A percentile compares a stretch with the other conserved stretches of the same genome.
Evolutionary conservation across 2,329 filamentous ascomycete species (phyloP).

Genomic region (Calonectria ilicicola): DNA sequence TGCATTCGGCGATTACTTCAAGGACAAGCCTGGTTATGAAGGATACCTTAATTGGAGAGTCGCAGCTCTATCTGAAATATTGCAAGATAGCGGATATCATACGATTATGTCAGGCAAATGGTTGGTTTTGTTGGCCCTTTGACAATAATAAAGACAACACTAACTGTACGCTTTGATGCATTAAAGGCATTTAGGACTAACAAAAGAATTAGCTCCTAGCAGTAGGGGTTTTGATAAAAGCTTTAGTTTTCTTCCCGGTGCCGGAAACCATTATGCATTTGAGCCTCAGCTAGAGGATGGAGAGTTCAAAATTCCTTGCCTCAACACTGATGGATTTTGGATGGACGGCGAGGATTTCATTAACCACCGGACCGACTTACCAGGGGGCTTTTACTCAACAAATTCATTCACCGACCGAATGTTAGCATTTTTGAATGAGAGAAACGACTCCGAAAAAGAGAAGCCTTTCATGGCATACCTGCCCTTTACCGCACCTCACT

Average conservation of each 20-base stretch:
- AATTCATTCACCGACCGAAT: slow-evolving; percentile 58
- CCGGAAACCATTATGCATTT: slow-evolving; percentile 65
- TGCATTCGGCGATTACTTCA: background rate
- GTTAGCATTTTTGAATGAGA: slow-evolving; percentile 52
- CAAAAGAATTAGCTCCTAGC: slow-evolving; percentile 24
- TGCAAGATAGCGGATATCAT: slow-evolving; percentile 46
- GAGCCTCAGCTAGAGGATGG: slow-evolving; percentile 53
- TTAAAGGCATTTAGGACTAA: slow-evolving; percentile 31
- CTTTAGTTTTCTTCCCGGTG: slow-evolving; percentile 56
- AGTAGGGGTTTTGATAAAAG: slow-evolving; percentile 53
- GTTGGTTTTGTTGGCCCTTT: background rate
- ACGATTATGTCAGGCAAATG: slow-evolving; percentile 49
- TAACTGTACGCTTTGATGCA: background rate
- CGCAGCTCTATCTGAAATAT: slow-evolving; percentile 41
- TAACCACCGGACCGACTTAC: slow-evolving; percentile 53
- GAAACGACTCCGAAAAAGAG: slow-evolving; percentile 41
- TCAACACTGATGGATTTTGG: slow-evolving; percentile 44
- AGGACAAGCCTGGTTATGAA: slow-evolving; percentile 41
- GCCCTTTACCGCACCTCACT: slow-evolving; percentile 70
- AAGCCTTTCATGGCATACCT: slow-evolving; percentile 44
- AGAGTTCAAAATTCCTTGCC: background rate
- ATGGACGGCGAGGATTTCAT: slow-evolving; percentile 54
- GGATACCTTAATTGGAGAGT: slow-evolving; percentile 47
- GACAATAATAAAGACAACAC: background rate
- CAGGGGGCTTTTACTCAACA: slow-evolving; percentile 63